Percentiles rank a stretch among this genome's conserved stretches.
Evolutionary conservation across 2,329 filamentous ascomycete genomes (phyloP).

Genomic region (Madurella mycetomatis): DNA sequence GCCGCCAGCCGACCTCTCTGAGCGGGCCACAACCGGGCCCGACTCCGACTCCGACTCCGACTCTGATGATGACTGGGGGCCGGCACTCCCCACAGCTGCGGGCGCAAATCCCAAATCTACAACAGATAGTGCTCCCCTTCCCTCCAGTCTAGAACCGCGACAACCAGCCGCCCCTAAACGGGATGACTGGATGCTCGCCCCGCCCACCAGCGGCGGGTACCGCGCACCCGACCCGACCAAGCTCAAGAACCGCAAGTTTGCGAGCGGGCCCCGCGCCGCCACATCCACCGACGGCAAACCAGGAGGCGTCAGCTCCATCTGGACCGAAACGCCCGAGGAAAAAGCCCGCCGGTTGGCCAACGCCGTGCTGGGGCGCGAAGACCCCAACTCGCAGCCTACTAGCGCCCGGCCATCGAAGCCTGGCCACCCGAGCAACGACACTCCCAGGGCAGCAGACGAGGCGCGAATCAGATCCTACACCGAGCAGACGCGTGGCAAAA

Average conservation of each 20-base stretch:
- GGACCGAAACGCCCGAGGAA: conserved; percentile 89
- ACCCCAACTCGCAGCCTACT: conserved; percentile 26
- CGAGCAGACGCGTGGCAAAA: conserved; percentile 52
- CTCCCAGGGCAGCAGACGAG: conserved; percentile 44
- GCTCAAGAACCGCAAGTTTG: conserved; percentile 76
- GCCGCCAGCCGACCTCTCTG: conserved; percentile 39
- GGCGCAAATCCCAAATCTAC: conserved; percentile 36
- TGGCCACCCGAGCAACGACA: conserved; percentile 34
- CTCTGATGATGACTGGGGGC: conserved; percentile 49
- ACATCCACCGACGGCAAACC: conserved; percentile 27
- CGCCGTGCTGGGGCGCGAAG: conserved; percentile 70
- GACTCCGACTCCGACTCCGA: conserved; percentile 35
- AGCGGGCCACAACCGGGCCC: conserved; percentile 32
- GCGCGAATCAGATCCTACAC: conserved; percentile 46
- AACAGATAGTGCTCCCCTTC: conserved; percentile 18
- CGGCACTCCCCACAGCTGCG: conserved; percentile 49
- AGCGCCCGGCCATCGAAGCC: conserved; percentile 40
- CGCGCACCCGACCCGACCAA: conserved; percentile 76
- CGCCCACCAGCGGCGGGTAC: conserved; percentile 53
- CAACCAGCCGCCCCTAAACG: conserved; percentile 53
- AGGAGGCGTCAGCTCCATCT: conserved; percentile 62
- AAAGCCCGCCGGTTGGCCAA: conserved; percentile 77
- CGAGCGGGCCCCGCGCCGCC: conserved; percentile 52
- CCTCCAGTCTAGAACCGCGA: conserved; percentile 24
- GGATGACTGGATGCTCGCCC: conserved; percentile 81